These are phyloP conservation scores for Oryza officinalis DNA, from an alignment of 176 grass and related monocot genomes.

Conservation along the genomic window DNA sequence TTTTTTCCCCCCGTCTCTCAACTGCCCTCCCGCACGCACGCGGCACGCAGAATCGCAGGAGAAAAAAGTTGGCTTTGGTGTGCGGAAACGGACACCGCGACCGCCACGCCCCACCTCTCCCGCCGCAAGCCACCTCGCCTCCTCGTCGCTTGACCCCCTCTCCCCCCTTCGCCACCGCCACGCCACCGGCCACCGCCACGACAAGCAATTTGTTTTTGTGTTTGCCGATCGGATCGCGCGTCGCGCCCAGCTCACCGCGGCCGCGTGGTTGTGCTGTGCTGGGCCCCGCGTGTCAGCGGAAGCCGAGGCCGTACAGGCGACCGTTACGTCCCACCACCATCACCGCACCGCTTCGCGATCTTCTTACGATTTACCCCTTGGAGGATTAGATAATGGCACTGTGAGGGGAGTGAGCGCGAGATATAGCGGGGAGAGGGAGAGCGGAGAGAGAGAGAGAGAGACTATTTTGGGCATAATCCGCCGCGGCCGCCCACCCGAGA, in stretches of 20 bases:
- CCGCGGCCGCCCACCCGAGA: neutral
- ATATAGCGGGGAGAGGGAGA: too few species aligned
- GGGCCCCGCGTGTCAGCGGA: neutral
- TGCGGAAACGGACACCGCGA: neutral
- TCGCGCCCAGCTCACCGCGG: too few species aligned
- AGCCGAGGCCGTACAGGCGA: too few species aligned
- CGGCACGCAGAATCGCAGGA: too few species aligned
- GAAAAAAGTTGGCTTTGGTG: neutral
- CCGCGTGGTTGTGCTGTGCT: too few species aligned
- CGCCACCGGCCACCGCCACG: neutral
- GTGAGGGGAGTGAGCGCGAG: too few species aligned
- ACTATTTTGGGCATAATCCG: neutral
- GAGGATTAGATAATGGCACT: neutral
- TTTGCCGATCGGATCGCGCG: too few species aligned
- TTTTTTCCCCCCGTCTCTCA: too few species aligned
- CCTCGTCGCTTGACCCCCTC: neutral
- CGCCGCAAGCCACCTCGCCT: neutral
- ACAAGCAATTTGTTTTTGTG: too few species aligned
- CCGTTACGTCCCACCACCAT: neutral
- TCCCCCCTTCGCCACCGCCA: neutral
- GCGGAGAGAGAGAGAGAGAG: too few species aligned
- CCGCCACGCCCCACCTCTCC: too few species aligned
- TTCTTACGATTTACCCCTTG: neutral
- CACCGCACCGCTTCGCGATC: neutral
- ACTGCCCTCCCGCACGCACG: too few species aligned